Evolutionary conservation across 495 filamentous ascomycete genomes (phyloP), one percentile per base, ranked within the genome.

Genomic region (Tuber aestivum): DNA sequence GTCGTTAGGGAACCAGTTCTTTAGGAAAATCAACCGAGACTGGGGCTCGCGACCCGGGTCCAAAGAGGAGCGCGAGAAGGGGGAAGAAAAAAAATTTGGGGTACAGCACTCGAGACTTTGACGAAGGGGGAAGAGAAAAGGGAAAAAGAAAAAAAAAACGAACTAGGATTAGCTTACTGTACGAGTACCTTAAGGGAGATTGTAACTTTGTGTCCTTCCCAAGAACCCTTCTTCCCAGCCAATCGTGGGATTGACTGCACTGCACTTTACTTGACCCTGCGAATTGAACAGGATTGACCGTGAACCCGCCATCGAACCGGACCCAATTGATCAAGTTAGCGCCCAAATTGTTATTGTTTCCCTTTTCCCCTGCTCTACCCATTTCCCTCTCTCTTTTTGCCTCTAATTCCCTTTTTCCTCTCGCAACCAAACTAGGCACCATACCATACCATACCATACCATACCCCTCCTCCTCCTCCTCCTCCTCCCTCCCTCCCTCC

Each of bases 11-110:
- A 61, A 61, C 50, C 50, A 61, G 50, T 61, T 61, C 50, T 61
- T 61, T 75, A 44, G 68, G 70, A 70, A 42, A 73, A 78, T 41
- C 41, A 78, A 69, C 69, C 35, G 61, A 65, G 56, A 61, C 65
- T 73, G 75, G 74, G 44, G 74, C 38, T 50, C 41, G 50, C 37
- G 74, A 72, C 76, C 70, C 74, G 38, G 70, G 71, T 77, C 75
- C 44, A 77, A 27, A 73, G 70, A 16, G 61, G 61, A 73, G 70
- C 61, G 65, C 73, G 50, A 61, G 50, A 61, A 45, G 6, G 44
- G 44, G n/a, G 9, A 50, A 23, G n/a, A n/a, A 50, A 23, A 61
- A 61, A 61, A 27, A 32, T 23, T 61, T 61, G 27, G 50, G 50
- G 50, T 32, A 61, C n/a, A 61, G 50, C 14, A 32, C 50, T 40